Base-by-base conservation (phyloP, 225 moss, liverwort and hornwort genomes). In the Physcomitrium patens region DNA sequence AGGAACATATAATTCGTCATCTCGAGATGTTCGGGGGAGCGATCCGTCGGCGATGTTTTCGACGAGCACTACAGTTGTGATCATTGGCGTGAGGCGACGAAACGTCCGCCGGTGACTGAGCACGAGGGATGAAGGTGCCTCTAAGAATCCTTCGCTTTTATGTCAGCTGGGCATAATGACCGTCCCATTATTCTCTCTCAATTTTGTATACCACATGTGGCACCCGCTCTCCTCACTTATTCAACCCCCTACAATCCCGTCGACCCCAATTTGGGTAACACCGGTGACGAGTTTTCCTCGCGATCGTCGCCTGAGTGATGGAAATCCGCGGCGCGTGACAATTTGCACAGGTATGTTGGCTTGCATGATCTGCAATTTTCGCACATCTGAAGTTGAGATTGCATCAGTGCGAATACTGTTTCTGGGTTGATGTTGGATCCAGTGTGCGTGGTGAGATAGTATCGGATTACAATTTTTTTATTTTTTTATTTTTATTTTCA, bases 151-250 rank as follows among this genome's bases (percentile, higher is more conserved):
- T 61, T 57, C 28, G 47, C 14, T 50, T 41, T 49, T 22, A 60
- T 50, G 44, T 16, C 53, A 71, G 83, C 84, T 80, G 84, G 84
- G 80, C 73, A 69, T 10, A 37, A 55, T 31, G 74, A 73, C 62
- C 45, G 68, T 37, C 57, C 13, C 37, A n/a, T 69, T 53, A 2
- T 31, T 27, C 11, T 20, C 61, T 42, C 67, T 31, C 60, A 37
- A 37, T 37, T 37, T 37, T 37, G 2, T 37, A 26, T 68, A 67
- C 73, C 50, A 6, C 51, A 10, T 72, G 60, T 65, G 62, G 45
- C 63, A 13, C 60, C 0, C 75, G 51, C 76, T 5, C 76, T 7
- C 8, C 20, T 16, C n/a, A 12, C n/a, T 10, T 17, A 2, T 23
- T 58, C 23, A 12, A 20, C 13, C 5, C 5, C 9, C 12, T 31